A percentile compares a stretch with the other conserved stretches of the same genome.
These are phyloP conservation scores for Leccinum sublutescens DNA, from an alignment of 768 basidiomycete species.

Conservation along the genomic window DNA sequence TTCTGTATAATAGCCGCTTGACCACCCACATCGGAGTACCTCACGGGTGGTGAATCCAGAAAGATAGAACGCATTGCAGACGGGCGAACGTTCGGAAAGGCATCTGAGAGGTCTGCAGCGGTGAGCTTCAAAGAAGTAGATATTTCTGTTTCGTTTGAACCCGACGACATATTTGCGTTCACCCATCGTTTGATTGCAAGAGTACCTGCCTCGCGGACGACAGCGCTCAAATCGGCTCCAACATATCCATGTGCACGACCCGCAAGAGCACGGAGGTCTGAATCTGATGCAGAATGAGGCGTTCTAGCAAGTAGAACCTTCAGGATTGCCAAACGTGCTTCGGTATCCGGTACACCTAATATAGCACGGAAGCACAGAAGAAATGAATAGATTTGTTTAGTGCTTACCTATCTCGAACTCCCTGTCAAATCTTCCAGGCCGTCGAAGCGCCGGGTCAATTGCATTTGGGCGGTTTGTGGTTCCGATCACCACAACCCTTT, in stretches of 20 bases:
- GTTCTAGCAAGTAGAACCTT: slow-evolving; percentile 79
- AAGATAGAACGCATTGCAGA: slow-evolving; percentile 95
- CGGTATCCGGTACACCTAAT: slow-evolving; percentile 83
- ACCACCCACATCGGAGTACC: slow-evolving; percentile 89
- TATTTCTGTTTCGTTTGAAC: slow-evolving; percentile 5
- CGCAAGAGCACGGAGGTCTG: slow-evolving; percentile 66
- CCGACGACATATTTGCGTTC: slow-evolving; percentile 19
- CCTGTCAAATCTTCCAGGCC: slow-evolving; percentile 90
- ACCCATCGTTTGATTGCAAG: slow-evolving; percentile 86
- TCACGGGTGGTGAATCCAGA: slow-evolving; percentile 78
- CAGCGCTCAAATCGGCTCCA: slow-evolving; percentile 90
- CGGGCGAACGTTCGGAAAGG: slow-evolving; percentile 80
- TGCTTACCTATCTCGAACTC: slow-evolving; percentile 90
- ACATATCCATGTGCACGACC: slow-evolving; percentile 92
- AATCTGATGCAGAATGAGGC: slow-evolving; percentile 64
- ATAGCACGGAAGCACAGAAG: not conserved
- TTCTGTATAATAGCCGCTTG: slow-evolving; percentile 80
- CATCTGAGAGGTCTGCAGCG: slow-evolving; percentile 60
- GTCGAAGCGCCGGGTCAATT: slow-evolving; percentile 87
- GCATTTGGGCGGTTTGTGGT: slow-evolving; percentile 96
- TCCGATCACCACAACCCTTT: slow-evolving; percentile 88
- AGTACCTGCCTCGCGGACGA: slow-evolving; percentile 92
- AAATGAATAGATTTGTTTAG: not conserved
- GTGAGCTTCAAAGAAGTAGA: slow-evolving; percentile 42
- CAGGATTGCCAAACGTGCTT: slow-evolving; percentile 83